phyloP scores from a whole-genome alignment of 495 filamentous ascomycete species.

The Thermothielavioides terrestris region DNA sequence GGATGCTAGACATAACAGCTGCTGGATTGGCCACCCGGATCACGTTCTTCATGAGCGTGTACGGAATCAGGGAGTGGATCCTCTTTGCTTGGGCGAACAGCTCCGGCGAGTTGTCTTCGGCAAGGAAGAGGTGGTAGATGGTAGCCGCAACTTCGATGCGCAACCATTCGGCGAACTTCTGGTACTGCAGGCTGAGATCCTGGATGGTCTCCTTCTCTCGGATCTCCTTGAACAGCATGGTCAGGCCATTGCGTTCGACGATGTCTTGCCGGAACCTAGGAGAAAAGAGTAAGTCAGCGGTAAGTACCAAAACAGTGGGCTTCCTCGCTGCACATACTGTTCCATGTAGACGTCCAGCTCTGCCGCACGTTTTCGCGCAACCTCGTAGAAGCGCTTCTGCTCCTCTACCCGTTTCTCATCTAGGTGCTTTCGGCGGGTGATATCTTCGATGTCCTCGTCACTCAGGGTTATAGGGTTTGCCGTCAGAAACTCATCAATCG shows the following conservation, averaged over 20 bases:
- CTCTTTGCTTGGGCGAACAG: slow-evolving; percentile 87
- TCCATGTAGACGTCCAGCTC: slow-evolving; percentile 99
- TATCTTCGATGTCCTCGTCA: slow-evolving; percentile 76
- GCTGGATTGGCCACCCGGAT: slow-evolving; percentile 95
- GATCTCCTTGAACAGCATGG: slow-evolving; percentile 88
- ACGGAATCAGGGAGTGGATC: slow-evolving; percentile 90
- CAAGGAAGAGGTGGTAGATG: slow-evolving; percentile 93
- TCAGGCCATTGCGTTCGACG: slow-evolving; percentile 66
- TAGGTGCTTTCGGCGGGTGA: slow-evolving; percentile 66
- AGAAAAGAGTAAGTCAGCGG: neutral
- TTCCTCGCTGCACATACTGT: slow-evolving; percentile 47
- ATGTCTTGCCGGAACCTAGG: slow-evolving; percentile 49
- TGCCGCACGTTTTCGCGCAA: slow-evolving; percentile 78
- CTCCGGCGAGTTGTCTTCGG: slow-evolving; percentile 95
- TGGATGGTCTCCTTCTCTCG: slow-evolving; percentile 74
- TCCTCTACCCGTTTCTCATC: slow-evolving; percentile 85
- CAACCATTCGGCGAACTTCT: slow-evolving; percentile 97
- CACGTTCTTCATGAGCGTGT: slow-evolving; percentile 87
- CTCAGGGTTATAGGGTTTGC: slow-evolving; percentile 56
- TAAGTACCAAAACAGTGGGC: neutral
- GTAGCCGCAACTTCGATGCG: slow-evolving; percentile 96
- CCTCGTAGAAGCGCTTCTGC: slow-evolving; percentile 89
- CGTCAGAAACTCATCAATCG: slow-evolving; percentile 75
- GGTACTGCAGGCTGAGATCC: slow-evolving; percentile 87
- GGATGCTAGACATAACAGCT: slow-evolving; percentile 82